phyloP scores from a whole-genome alignment of 2,329 filamentous ascomycete genomes.

The Fulvia fulva region DNA sequence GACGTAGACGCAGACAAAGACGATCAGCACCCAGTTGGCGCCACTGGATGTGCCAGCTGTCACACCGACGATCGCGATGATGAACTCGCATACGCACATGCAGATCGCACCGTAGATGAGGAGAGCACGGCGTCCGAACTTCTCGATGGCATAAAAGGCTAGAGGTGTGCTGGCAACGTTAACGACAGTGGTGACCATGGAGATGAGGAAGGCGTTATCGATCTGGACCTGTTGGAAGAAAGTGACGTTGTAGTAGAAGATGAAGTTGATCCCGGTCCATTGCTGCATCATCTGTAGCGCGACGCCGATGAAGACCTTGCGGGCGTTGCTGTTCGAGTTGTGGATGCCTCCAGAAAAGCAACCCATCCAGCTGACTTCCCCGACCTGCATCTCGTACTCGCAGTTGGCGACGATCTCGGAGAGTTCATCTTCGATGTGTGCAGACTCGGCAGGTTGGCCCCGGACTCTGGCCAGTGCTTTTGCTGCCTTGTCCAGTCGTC shows the following conservation, averaged over 20 bases:
- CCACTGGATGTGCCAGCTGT: conserved; percentile 43
- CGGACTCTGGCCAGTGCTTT: conserved; percentile 64
- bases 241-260: conserved; percentile 65
- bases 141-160: conserved; percentile 85
- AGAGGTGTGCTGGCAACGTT: conserved; percentile 82
- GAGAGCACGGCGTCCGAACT: conserved; percentile 72
- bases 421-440: conserved; percentile 73
- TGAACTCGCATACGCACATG: conserved; percentile 82
- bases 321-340: conserved; percentile 50
- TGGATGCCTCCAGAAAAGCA: conserved; percentile 56
- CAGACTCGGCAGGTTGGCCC: conserved; percentile 67
- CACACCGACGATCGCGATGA: conserved; percentile 63
- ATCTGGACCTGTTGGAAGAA: conserved; percentile 80
- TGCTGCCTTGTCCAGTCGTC: conserved; percentile 63
- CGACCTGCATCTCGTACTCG: conserved; percentile 70
- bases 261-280: conserved; percentile 88
- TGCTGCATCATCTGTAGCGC: conserved; percentile 49
- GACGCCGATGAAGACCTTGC: conserved; percentile 46
- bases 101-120: conserved; percentile 72
- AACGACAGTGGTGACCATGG: conserved; percentile 80
- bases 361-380: conserved; percentile 50
- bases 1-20: conserved; percentile 89
- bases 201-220: conserved; percentile 74
- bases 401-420: conserved; percentile 86
- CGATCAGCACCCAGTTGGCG: conserved; percentile 58